Base-by-base conservation (phyloP, 75 land plant species). In the Pseudotsuga menziesii region DNA sequence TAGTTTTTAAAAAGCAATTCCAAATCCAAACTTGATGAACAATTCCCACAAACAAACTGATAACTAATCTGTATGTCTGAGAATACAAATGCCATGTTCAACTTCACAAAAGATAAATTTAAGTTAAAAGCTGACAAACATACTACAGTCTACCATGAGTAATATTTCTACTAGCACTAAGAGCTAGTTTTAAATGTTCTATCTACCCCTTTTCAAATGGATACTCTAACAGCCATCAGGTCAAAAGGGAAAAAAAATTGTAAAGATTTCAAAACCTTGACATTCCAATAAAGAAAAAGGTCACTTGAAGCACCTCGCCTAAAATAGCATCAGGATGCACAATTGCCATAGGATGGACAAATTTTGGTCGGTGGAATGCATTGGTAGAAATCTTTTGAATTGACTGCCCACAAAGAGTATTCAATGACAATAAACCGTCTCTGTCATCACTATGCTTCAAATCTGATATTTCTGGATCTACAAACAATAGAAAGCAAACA, bases 261-360 rank as follows among this genome's bases (percentile, higher is more conserved):
- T 76, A 76, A 32, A 76, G 32, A 22, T 66, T 14, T 56, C 19
- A 27, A 36, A 76, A 75, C 29, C 72, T 57, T 72, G 36, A 32
- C 72, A 15, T 25, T 25, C 72, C 25, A 26, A n/a, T 41, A 60
- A 76, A 22, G 6, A 56, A 27, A 23, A 35, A 25, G 52, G 61
- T 64, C 32, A 27, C 9, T n/a, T 32, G 41, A 61, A 35, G 64
- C 73, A 89, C 96, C 94, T 91, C 83, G 25, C 91, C 94, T 56
- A 93, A 78, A 15, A 91, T 75, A 19, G 97, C 97, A 78, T 85
- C 78, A 22, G 89, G 89, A 75, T 94, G 94, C 71, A 94, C 92
- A 56, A 94, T 35, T 6, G 94, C 88, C 13, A 88, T 81, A 3
- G 92, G 88, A 73, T 94, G 97, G 52, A 94, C 75, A 58, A 79